Conservation (phyloP, 2,329 filamentous ascomycete species). For the Alternaria arbusti region DNA sequence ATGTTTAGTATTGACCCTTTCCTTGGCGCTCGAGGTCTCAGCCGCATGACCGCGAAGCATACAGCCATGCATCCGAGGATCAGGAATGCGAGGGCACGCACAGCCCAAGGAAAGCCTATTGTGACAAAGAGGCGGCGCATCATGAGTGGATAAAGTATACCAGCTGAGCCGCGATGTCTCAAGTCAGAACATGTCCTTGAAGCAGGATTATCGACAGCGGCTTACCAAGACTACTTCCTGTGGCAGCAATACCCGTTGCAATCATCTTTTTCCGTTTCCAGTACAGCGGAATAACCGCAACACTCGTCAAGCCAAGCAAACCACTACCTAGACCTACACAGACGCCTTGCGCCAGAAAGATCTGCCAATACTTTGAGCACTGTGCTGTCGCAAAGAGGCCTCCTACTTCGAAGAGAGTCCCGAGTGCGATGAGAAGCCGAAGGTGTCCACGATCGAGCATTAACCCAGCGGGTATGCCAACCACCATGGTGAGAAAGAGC, state of each 20-base stretch:
- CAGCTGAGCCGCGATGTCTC: slow-evolving; percentile 16
- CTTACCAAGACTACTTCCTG: background rate
- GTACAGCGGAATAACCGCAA: background rate
- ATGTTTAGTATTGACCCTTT: slow-evolving; percentile 26
- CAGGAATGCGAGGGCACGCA: slow-evolving; percentile 14
- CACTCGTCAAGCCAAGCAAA: background rate
- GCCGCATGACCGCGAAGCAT: slow-evolving; percentile 4
- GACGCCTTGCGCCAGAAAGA: background rate
- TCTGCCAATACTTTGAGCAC: background rate
- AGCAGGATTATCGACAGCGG: background rate
- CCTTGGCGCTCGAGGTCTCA: slow-evolving; percentile 9
- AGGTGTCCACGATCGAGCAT: background rate
- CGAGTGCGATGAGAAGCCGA: background rate
- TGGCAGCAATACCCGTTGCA: background rate
- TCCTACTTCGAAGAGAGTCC: background rate
- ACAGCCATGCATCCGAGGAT: slow-evolving; percentile 15
- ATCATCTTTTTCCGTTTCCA: background rate
- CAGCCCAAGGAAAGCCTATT: slow-evolving; percentile 40
- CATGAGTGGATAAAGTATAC: slow-evolving; percentile 40
- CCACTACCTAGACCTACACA: background rate
- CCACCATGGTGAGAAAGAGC: background rate
- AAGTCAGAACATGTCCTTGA: background rate
- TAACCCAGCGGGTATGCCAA: background rate
- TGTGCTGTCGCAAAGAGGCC: background rate
- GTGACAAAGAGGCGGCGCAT: slow-evolving; percentile 34